Evolutionary conservation across 345 rosid species (phyloP), one percentile per base, ranked within the genome.

Genomic region (Pistacia integerrima): DNA sequence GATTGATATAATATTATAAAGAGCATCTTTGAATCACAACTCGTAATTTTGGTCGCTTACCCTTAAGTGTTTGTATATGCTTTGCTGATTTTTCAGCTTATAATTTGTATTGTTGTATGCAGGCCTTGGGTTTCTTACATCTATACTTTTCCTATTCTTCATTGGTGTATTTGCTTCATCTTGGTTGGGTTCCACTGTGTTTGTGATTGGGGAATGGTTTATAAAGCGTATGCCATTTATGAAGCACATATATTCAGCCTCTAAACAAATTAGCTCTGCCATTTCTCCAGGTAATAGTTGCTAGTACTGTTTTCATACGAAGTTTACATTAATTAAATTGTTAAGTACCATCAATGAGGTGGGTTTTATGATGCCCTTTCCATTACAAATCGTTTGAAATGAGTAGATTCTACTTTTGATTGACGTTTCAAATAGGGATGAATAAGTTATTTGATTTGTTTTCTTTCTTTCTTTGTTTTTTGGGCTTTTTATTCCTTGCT

Each of bases 81-180:
- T 78, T 59, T 17, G 18, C 14, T 13, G 11, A 61, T 64, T 52
- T 38, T 17, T 49, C 48, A 30, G 28, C 18, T 51, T 61, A 25
- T 17, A 36, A 33, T n/a, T 66, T n/a, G 6, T 22, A 18, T 66
- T 78, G 16, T 57, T 76, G 41, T 84, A 41, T 74, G 73, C 91
- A 93, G 97, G 97, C 66, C 94, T 93, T 71, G 98, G 97, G 55
- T 93, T 93, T 76, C 73, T 93, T 67, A 93, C 97, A 52, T 93
- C 94, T 56, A 78, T 93, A 69, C 83, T 88, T 52, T 93, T 91
- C 67, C 86, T 92, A 81, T 83, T 89, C 78, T 90, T 90, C 81
- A 79, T 93, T 41, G 98, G 98, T 58, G 81, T 90, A 79, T 93
- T 91, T 85, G 94, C 92, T 74, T 93, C 97, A 0, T 93, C 98